Percentiles rank a stretch among this genome's conserved stretches.
These are phyloP conservation scores for Pseudogymnoascus sp. DNA, from an alignment of 2,329 filamentous ascomycete genomes.

Conservation along the genomic window DNA sequence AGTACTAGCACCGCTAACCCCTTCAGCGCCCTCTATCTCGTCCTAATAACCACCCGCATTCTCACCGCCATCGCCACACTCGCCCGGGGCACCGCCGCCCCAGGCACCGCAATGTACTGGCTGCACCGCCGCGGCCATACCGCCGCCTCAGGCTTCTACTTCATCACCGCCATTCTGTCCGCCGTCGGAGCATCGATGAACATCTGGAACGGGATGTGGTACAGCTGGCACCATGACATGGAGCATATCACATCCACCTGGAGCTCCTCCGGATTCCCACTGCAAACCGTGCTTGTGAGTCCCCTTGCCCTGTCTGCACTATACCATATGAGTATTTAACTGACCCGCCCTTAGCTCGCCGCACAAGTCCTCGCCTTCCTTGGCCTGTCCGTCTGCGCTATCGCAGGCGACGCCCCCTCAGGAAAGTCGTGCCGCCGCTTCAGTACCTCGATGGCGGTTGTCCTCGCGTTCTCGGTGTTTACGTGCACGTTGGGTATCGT, in stretches of 20 bases:
- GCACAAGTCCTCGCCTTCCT: neutral
- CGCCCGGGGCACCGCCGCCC: neutral
- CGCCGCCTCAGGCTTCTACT: neutral
- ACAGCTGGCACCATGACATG: neutral
- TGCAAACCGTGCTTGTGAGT: neutral
- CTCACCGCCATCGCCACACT: neutral
- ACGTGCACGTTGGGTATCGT: neutral
- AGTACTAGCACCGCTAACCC: neutral
- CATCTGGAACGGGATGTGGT: neutral
- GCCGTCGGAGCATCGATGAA: neutral
- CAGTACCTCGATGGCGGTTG: neutral
- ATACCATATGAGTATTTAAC: neutral
- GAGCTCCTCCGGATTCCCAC: neutral
- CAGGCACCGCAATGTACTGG: neutral
- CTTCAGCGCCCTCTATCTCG: neutral
- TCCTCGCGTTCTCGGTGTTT: neutral
- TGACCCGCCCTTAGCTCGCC: neutral
- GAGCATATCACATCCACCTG: neutral
- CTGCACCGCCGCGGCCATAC: neutral
- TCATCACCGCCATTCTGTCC: neutral
- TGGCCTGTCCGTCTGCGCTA: neutral
- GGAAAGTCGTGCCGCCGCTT: neutral
- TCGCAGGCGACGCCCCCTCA: neutral
- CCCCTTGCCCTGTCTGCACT: neutral
- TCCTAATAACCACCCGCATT: neutral